phyloP scores from a whole-genome alignment of 164 flowering plant genomes.

The Protea cynaroides region DNA sequence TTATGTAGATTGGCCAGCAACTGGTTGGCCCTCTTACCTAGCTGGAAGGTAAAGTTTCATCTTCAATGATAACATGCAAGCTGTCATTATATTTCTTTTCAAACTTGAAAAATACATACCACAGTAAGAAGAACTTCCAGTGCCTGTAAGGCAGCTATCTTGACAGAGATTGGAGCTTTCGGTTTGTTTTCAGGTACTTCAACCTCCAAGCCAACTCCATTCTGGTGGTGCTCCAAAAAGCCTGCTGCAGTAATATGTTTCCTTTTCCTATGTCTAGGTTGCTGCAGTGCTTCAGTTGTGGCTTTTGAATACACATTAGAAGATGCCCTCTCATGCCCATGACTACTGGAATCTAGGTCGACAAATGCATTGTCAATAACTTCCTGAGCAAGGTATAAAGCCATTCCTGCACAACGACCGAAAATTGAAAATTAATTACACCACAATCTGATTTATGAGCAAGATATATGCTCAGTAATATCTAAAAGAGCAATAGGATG shows the following conservation, averaged over 20 bases:
- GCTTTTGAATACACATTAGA: slow-evolving; percentile 15
- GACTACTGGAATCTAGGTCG: slow-evolving; percentile 40
- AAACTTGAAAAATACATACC: slow-evolving; percentile 30
- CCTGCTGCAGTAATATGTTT: slow-evolving; percentile 38
- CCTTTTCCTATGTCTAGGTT: slow-evolving; percentile 46
- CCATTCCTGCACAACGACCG: slow-evolving; percentile 48
- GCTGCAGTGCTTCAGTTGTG: slow-evolving; percentile 18
- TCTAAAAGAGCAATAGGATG: neutral
- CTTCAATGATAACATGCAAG: neutral
- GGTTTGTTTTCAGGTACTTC: slow-evolving; percentile 20
- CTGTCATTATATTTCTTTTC: neutral
- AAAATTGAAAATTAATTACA: neutral
- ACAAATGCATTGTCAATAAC: slow-evolving; percentile 41
- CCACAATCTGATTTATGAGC: neutral
- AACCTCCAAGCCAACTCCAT: slow-evolving; percentile 20
- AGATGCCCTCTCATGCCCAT: slow-evolving; percentile 14
- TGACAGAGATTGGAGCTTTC: slow-evolving; percentile 39
- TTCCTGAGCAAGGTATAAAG: slow-evolving; percentile 46
- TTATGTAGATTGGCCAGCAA: no score
- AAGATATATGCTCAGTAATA: neutral
- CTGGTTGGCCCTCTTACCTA: no score
- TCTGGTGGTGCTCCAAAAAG: slow-evolving; percentile 27
- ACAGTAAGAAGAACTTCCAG: slow-evolving; percentile 73
- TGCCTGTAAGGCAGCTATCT: slow-evolving; percentile 78
- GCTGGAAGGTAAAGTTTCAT: no score